phyloP scores from a whole-genome alignment of 225 moss, liverwort and hornwort species.

The Polytrichum commune region DNA sequence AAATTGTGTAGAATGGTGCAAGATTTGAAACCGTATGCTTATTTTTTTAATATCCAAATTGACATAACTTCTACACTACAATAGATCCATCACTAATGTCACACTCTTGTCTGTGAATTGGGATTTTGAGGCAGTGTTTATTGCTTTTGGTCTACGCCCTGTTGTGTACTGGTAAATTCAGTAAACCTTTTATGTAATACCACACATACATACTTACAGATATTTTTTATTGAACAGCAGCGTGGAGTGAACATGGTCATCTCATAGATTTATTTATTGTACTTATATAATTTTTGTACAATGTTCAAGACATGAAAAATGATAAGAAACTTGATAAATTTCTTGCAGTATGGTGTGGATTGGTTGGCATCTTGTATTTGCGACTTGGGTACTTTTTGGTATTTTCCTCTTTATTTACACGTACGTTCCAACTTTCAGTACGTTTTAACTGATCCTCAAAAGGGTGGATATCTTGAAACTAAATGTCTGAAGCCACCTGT shows the following conservation, averaged over 20 bases:
- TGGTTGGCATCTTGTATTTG: constrained; percentile 42
- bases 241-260: neutral
- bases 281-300: neutral
- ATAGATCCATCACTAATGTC: too few species aligned
- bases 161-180: constrained; percentile 39
- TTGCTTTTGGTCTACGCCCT: constrained; percentile 23
- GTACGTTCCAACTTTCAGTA: constrained; percentile 17
- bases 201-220: too few species aligned
- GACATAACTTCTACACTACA: too few species aligned
- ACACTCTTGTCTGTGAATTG: too few species aligned
- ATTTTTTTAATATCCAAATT: too few species aligned
- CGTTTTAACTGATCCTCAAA: neutral
- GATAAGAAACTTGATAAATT: too few species aligned
- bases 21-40: too few species aligned
- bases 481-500: too few species aligned
- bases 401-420: constrained; percentile 23
- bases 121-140: constrained; percentile 19
- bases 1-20: too few species aligned
- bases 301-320: too few species aligned
- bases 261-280: neutral
- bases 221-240: too few species aligned
- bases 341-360: constrained; percentile 36
- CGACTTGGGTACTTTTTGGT: constrained; percentile 42
- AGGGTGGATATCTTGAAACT: too few species aligned
- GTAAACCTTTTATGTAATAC: neutral